Percentiles rank a stretch among this genome's conserved stretches.
Evolutionary conservation across 2,329 filamentous ascomycete genomes (phyloP).

Genomic region (Botryotinia convoluta): DNA sequence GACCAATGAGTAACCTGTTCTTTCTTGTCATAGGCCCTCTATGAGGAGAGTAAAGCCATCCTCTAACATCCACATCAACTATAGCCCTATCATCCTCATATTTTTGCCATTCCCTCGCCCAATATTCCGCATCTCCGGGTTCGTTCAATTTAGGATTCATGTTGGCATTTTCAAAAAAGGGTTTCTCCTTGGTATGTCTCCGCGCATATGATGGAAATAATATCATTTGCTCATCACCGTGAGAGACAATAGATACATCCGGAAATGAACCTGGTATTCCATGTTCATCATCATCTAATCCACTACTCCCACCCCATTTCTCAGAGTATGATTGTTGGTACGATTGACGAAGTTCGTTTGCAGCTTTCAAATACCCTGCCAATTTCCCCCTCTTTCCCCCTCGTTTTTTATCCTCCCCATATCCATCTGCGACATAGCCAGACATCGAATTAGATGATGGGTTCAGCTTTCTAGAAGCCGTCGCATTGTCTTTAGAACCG

Average conservation of each 20-base stretch:
- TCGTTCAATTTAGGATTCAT: constrained; percentile 40
- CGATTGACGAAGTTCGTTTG: constrained; percentile 67
- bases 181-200: constrained; percentile 36
- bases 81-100: constrained; percentile 80
- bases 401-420: constrained; percentile 48
- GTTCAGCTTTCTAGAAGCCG: constrained; percentile 29
- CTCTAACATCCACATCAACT: constrained; percentile 90
- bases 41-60: constrained; percentile 91
- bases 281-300: constrained; percentile 43
- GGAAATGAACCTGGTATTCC: constrained; percentile 76
- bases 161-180: constrained; percentile 41
- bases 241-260: constrained; percentile 74
- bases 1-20: constrained; percentile 80
- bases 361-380: constrained; percentile 68
- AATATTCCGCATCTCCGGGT: constrained; percentile 67
- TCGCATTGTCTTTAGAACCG: constrained; percentile 40
- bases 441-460: constrained; percentile 39
- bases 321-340: constrained; percentile 55
- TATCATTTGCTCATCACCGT: constrained; percentile 87
- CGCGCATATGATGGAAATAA: constrained; percentile 93
- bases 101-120: constrained; percentile 74
- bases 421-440: constrained; percentile 33
- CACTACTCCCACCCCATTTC: constrained; percentile 47
- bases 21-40: constrained; percentile 80
- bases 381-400: constrained; percentile 77